Conservation (phyloP, 2,329 filamentous ascomycete genomes). For the Alternaria dauci region DNA sequence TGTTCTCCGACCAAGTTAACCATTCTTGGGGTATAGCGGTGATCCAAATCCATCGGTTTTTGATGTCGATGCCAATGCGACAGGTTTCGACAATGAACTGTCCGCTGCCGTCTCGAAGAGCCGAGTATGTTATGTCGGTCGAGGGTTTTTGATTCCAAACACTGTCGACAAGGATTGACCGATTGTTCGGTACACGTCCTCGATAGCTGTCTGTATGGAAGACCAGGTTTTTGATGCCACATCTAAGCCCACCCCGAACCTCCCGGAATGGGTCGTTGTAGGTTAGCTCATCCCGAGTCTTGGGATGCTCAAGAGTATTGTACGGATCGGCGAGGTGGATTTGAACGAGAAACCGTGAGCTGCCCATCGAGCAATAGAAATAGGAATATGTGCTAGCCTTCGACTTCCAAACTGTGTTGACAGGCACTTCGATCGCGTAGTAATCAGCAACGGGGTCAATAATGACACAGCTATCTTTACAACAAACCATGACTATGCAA, state of each 20-base stretch:
- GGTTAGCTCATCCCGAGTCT: background rate
- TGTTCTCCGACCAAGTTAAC: background rate
- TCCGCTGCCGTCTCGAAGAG: background rate
- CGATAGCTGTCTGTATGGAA: background rate
- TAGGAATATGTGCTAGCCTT: background rate
- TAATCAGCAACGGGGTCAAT: slow-evolving; percentile 1
- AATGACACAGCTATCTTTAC: background rate
- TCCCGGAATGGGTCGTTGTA: background rate
- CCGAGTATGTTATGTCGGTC: background rate
- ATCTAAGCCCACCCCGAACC: background rate
- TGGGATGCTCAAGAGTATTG: background rate
- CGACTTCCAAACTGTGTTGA: background rate
- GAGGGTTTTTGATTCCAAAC: background rate
- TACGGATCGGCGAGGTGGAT: background rate
- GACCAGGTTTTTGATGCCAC: background rate
- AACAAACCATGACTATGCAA: slow-evolving; percentile 1
- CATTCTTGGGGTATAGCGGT: background rate
- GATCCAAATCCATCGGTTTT: background rate
- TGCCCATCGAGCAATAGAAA: background rate
- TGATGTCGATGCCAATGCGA: background rate
- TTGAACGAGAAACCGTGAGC: background rate
- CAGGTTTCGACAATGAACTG: slow-evolving; percentile 1
- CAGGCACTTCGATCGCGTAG: slow-evolving; percentile 1
- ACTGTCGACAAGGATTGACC: background rate
- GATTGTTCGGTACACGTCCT: background rate